A percentile compares a stretch with the other conserved stretches of the same genome.
phyloP scores from a whole-genome alignment of 805 yeast genomes.

The Metschnikowia noctiluminum region DNA sequence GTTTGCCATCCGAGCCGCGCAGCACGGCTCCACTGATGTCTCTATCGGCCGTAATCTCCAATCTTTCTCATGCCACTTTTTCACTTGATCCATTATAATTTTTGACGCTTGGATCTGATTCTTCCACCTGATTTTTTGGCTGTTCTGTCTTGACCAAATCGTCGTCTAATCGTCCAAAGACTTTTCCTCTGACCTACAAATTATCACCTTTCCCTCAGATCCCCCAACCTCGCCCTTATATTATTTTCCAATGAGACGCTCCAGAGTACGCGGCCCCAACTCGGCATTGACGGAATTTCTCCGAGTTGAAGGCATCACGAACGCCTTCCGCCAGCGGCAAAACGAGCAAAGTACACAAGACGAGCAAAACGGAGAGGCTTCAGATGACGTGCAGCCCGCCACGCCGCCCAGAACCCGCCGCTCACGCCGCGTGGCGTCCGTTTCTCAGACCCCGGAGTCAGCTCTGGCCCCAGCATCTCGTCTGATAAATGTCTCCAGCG shows the following conservation, averaged over 20 bases:
- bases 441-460: background rate
- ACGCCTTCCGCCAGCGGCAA: constrained; percentile 54
- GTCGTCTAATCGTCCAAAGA: too few species aligned
- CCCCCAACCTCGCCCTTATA: too few species aligned
- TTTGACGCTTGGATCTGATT: too few species aligned
- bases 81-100: too few species aligned
- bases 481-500: background rate
- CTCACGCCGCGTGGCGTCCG: background rate
- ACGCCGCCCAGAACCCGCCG: background rate
- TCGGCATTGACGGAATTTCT: constrained; percentile 89
- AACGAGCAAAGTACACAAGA: constrained; percentile 13
- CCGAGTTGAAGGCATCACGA: constrained; percentile 86
- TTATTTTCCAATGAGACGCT: constrained; percentile 2
- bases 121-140: too few species aligned
- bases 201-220: too few species aligned
- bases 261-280: constrained; percentile 58
- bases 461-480: background rate
- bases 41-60: too few species aligned
- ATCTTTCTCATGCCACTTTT: too few species aligned
- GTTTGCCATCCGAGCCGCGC: too few species aligned
- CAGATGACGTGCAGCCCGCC: constrained; percentile 15
- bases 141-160: too few species aligned
- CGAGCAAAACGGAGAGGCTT: constrained; percentile 32
- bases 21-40: too few species aligned
- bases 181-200: too few species aligned